Conservation (phyloP, 768 basidiomycete genomes). For the Pleurotus eryngii region DNA sequence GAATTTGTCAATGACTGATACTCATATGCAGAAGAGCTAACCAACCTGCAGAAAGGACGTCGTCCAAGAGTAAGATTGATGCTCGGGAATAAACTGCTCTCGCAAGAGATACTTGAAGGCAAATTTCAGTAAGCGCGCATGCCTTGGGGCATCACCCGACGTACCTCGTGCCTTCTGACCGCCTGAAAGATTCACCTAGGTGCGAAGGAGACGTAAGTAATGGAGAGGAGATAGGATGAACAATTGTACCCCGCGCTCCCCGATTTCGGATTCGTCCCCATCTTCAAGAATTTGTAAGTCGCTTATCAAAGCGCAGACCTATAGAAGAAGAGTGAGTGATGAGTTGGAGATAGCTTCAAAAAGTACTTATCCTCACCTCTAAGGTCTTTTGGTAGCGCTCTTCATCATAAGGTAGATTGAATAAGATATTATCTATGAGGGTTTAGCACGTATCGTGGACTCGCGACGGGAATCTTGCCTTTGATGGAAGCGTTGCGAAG, state of each 20-base stretch:
- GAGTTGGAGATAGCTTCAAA: slow-evolving; percentile 24
- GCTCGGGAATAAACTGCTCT: slow-evolving; percentile 91
- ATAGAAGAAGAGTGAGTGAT: slow-evolving; percentile 6
- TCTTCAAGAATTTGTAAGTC: slow-evolving; percentile 85
- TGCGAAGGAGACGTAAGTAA: slow-evolving; percentile 24
- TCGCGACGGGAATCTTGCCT: slow-evolving; percentile 23
- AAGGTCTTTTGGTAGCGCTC: slow-evolving; percentile 60
- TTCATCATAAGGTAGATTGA: slow-evolving; percentile 71
- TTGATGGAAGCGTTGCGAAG: slow-evolving; percentile 63
- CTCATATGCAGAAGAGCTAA: neutral
- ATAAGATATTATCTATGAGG: slow-evolving; percentile 64
- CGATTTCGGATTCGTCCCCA: slow-evolving; percentile 85
- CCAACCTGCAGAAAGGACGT: slow-evolving; percentile 61
- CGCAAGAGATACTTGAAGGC: slow-evolving; percentile 57
- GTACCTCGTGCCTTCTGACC: slow-evolving; percentile 68
- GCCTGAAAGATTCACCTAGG: slow-evolving; percentile 49
- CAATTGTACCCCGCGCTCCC: slow-evolving; percentile 69
- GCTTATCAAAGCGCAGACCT: slow-evolving; percentile 63
- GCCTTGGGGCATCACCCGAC: slow-evolving; percentile 28
- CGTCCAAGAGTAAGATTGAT: slow-evolving; percentile 78
- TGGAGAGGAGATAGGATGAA: neutral
- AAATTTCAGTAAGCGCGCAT: slow-evolving; percentile 34
- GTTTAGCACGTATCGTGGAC: neutral
- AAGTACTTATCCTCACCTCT: slow-evolving; percentile 53
- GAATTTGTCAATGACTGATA: neutral